phyloP scores from a whole-genome alignment of 768 basidiomycete species.

The Lactarius quietus region DNA sequence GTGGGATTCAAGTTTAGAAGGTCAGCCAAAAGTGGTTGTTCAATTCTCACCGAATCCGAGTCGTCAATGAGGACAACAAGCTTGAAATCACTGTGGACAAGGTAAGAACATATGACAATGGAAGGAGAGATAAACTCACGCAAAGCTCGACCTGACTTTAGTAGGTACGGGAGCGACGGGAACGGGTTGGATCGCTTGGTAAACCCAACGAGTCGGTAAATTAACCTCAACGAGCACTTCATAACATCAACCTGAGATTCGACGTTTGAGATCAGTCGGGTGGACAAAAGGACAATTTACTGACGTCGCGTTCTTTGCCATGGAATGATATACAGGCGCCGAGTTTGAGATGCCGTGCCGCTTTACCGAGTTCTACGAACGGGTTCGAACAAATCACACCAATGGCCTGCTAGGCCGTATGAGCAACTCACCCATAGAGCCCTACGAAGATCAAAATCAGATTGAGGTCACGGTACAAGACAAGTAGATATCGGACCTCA shows the following conservation, averaged over 20 bases:
- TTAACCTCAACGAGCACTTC: slow-evolving; percentile 37
- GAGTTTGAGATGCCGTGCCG: slow-evolving; percentile 30
- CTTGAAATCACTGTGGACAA: slow-evolving; percentile 37
- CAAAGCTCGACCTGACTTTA: background rate
- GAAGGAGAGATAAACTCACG: slow-evolving; percentile 5
- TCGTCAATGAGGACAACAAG: slow-evolving; percentile 43
- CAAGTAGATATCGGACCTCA: slow-evolving; percentile 13
- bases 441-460: slow-evolving; percentile 4
- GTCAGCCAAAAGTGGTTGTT: background rate
- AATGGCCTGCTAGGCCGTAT: background rate
- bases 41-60: slow-evolving; percentile 36
- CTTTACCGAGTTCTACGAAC: slow-evolving; percentile 37
- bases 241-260: slow-evolving; percentile 30
- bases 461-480: background rate
- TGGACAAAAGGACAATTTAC: background rate
- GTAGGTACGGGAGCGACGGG: background rate
- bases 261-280: background rate
- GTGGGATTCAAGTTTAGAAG: background rate
- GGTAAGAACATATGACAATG: background rate
- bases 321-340: slow-evolving; percentile 35
- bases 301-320: slow-evolving; percentile 36
- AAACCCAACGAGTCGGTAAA: slow-evolving; percentile 18
- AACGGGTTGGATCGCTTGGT: background rate
- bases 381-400: background rate
- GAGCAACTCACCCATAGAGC: slow-evolving; percentile 20